phyloP scores from a whole-genome alignment of 768 basidiomycete species.

The Phaeotremella skinneri region DNA sequence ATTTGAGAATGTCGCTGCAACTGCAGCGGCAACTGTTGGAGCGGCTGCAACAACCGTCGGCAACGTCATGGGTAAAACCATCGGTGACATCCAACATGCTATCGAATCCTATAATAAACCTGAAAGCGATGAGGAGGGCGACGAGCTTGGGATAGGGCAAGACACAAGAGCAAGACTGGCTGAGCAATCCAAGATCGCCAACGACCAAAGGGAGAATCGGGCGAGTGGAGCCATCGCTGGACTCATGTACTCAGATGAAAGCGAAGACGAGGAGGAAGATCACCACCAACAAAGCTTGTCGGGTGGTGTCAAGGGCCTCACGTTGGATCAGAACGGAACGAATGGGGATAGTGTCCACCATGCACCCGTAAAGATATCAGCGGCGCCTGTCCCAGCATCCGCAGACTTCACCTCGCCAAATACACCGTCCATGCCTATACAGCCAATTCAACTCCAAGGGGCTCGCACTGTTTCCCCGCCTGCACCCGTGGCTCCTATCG shows the following conservation, averaged over 20 bases:
- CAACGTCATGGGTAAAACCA: slow-evolving; percentile 73
- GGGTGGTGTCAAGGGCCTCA: neutral
- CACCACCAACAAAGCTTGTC: slow-evolving; percentile 1
- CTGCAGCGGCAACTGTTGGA: slow-evolving; percentile 15
- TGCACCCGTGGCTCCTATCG: slow-evolving; percentile 2
- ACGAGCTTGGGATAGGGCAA: slow-evolving; percentile 37
- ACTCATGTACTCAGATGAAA: slow-evolving; percentile 57
- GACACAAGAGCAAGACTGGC: slow-evolving; percentile 51
- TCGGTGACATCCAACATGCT: slow-evolving; percentile 85
- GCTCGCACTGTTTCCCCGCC: too few relatives aligned
- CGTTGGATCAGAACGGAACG: slow-evolving; percentile 5
- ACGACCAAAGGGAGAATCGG: slow-evolving; percentile 45
- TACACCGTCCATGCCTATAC: slow-evolving; percentile 4
- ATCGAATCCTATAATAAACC: slow-evolving; percentile 72
- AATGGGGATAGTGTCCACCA: neutral
- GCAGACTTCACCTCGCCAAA: neutral
- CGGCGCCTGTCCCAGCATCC: slow-evolving; percentile 3
- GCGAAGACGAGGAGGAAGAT: slow-evolving; percentile 57
- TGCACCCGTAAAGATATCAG: neutral
- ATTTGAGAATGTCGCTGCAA: slow-evolving; percentile 1
- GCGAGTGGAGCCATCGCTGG: slow-evolving; percentile 40
- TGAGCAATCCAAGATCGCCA: slow-evolving; percentile 51
- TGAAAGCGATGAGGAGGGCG: slow-evolving; percentile 47
- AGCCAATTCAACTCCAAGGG: slow-evolving; percentile 2
- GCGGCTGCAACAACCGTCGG: slow-evolving; percentile 17